phyloP scores from a whole-genome alignment of 169 alveolate species.

The Neospora caninum region DNA sequence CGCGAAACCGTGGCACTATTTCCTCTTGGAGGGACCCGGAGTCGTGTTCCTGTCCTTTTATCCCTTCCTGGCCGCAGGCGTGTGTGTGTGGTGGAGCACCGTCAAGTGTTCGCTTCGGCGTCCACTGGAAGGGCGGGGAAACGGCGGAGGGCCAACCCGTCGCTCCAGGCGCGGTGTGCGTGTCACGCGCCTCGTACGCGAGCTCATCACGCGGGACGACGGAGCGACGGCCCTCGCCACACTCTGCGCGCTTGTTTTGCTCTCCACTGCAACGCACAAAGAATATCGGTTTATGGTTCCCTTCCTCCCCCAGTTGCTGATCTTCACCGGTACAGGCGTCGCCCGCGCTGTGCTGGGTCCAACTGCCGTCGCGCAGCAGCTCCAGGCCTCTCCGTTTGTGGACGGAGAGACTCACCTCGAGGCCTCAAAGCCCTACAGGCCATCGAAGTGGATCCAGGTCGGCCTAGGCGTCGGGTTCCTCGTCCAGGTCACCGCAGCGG shows the following conservation, averaged over 20 bases:
- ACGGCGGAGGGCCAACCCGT: background rate
- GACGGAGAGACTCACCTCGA: background rate
- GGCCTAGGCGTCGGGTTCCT: background rate
- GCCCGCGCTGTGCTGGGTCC: background rate
- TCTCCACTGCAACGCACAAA: slow-evolving; percentile 46
- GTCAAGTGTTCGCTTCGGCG: background rate
- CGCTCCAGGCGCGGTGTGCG: background rate
- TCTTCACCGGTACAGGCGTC: background rate
- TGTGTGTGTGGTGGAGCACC: background rate
- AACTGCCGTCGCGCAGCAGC: background rate
- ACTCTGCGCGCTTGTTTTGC: background rate
- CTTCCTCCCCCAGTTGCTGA: slow-evolving; percentile 22
- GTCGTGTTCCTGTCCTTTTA: slow-evolving; percentile 26
- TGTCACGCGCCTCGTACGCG: background rate
- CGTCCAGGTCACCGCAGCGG: background rate
- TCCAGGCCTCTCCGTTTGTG: background rate
- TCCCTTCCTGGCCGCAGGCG: background rate
- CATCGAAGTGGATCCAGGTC: background rate
- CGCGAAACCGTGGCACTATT: slow-evolving; percentile 25
- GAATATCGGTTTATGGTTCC: slow-evolving; percentile 45
- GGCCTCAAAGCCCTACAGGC: background rate
- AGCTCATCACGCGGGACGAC: background rate
- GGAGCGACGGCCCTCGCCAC: slow-evolving; percentile 9
- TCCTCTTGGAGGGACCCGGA: slow-evolving; percentile 13
- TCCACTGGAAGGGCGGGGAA: background rate